Evolutionary conservation across 768 basidiomycete species (phyloP).

Genomic region (Leccinum uliginosum): DNA sequence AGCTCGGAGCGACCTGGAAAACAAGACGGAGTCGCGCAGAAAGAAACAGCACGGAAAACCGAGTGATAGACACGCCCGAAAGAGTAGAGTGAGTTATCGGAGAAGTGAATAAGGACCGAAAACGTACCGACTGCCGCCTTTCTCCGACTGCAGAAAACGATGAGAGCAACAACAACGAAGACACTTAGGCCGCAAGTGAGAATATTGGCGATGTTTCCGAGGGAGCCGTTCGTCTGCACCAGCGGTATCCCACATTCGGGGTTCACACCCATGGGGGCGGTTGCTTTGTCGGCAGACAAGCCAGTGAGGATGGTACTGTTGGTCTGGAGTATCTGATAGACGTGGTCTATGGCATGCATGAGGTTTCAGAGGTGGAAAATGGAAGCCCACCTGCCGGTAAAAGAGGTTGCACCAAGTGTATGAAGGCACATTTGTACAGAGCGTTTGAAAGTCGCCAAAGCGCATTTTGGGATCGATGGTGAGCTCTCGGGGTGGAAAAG

Average conservation of each 20-base stretch:
- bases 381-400: slow-evolving; percentile 67
- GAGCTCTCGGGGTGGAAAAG: neutral
- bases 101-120: neutral
- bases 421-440: slow-evolving; percentile 68
- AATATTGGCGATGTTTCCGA: slow-evolving; percentile 87
- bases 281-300: slow-evolving; percentile 38
- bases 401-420: slow-evolving; percentile 96
- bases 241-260: slow-evolving; percentile 74
- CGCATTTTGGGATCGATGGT: slow-evolving; percentile 34
- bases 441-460: slow-evolving; percentile 70
- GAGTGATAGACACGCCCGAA: neutral
- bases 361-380: slow-evolving; percentile 5
- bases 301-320: slow-evolving; percentile 34
- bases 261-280: slow-evolving; percentile 81
- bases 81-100: neutral
- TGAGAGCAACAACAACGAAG: slow-evolving; percentile 52
- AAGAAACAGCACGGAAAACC: neutral
- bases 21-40: neutral
- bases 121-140: slow-evolving; percentile 84
- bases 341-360: slow-evolving; percentile 20
- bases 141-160: slow-evolving; percentile 55
- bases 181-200: slow-evolving; percentile 74
- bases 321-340: slow-evolving; percentile 38
- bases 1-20: slow-evolving; percentile 63
- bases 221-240: slow-evolving; percentile 49